phyloP scores from a whole-genome alignment of 345 rosid species.

The Angophora floribunda region DNA sequence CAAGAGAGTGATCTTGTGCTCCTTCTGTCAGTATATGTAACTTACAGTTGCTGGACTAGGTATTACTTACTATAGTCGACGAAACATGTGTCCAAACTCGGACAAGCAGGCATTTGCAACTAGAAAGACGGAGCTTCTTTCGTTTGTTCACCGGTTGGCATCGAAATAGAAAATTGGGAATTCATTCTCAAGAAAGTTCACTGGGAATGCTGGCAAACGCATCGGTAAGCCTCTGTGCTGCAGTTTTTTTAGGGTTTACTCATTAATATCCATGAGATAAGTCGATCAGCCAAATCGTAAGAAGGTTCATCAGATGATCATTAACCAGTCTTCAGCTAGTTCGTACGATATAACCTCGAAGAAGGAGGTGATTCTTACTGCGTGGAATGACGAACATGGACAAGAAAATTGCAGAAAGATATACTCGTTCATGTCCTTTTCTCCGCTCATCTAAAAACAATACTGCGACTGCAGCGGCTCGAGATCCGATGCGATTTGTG shows the following conservation, averaged over 20 bases:
- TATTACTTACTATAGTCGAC: not conserved
- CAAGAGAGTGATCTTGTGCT: not conserved
- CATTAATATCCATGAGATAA: not conserved
- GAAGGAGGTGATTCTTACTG: not conserved
- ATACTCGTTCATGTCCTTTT: not conserved
- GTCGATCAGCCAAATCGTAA: not conserved
- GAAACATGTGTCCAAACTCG: not conserved
- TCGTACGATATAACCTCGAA: not conserved
- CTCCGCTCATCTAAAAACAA: not conserved
- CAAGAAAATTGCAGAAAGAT: not conserved
- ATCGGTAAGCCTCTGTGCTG: not conserved
- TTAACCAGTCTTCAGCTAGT: not conserved
- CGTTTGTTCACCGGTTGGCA: not conserved
- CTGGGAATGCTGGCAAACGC: not conserved
- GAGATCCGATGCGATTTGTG: constrained; percentile 1
- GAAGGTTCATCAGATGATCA: not conserved
- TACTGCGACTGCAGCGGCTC: not conserved
- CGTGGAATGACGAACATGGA: not conserved
- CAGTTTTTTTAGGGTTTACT: not conserved
- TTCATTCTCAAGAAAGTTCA: not conserved
- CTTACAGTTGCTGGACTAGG: not conserved
- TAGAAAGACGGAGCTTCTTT: not conserved
- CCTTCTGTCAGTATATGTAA: not conserved
- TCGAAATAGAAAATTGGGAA: not conserved
- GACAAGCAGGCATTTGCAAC: not conserved